Conservation (phyloP, 352 stramenopile genomes). For the Pythium dissimile region DNA sequence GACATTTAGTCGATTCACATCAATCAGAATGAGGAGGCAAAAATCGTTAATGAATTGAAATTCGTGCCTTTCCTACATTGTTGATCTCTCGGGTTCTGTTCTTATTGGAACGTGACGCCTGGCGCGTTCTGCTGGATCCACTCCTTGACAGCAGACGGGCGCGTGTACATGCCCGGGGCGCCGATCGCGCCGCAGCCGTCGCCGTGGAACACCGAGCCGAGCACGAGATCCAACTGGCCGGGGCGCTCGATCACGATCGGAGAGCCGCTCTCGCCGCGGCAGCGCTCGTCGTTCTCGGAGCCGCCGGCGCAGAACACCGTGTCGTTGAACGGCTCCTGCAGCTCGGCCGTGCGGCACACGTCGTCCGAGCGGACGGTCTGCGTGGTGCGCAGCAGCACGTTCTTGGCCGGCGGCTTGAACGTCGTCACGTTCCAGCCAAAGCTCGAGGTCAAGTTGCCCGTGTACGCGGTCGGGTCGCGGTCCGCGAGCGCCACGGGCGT, state of each 20-base stretch:
- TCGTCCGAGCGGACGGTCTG: neutral
- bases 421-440: neutral
- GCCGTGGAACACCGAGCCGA: neutral
- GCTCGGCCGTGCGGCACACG: neutral
- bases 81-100: no score
- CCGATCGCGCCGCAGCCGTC: neutral
- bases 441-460: neutral
- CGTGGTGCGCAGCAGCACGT: neutral
- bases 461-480: neutral
- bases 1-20: no score
- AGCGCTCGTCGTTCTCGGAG: neutral
- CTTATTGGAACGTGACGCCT: conserved; percentile 1
- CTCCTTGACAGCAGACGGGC: neutral
- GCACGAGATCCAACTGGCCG: neutral
- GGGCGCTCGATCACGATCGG: conserved; percentile 1
- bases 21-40: no score
- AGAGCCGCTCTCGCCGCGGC: neutral
- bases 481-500: neutral
- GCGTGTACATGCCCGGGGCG: neutral
- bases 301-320: neutral
- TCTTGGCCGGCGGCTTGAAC: neutral
- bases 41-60: no score
- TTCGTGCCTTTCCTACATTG: no score
- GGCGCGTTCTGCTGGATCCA: conserved; percentile 4
- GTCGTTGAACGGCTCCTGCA: neutral